Evolutionary conservation across 169 alveolate genomes (phyloP), one percentile per base, ranked within the genome.

Genomic region (Cryptosporidium bovis): DNA sequence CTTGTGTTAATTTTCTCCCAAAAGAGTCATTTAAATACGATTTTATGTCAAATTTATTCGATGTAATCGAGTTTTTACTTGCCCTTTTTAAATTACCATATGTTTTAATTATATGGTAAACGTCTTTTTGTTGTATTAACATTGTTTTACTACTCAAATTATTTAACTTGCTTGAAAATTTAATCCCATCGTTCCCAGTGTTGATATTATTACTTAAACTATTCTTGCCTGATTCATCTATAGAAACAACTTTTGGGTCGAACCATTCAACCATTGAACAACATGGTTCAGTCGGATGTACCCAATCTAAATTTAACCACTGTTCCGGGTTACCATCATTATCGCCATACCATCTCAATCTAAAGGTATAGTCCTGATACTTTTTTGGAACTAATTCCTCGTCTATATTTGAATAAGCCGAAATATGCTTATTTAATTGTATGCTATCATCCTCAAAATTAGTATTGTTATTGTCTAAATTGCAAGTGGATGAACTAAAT

Each of bases 281-380:
- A 34, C 87, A 56, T 16, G 87, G 87, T 29, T 77, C 87, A 53
- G 51, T 77, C 2, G 87, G 87, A 40, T 77, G 87, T 8, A 77
- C 50, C 87, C 87, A 77, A 20, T 77, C 87, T 36, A 77, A 77
- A 40, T 77, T 60, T 13, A 77, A 31, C 87, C 87, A 77, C 27
- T 77, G 87, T 44, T 77, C 87, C 18, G 87, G 87, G 58, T 51
- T 77, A 12, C 87, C 87, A n/a, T 77, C 87, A 62, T 77, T 77
- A 15, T 77, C 87, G 12, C 87, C 87, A 60, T 60, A 77, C 87
- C 87, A 77, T 60, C 87, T 56, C 31, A 77, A 62, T 77, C 87
- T 77, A 15, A 77, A 77, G 5, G 71, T 77, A 40, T 60, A 40
- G 12, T 56, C 87, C 20, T 44, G 51, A 27, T 60, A 77, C 27